Conservation (phyloP, 768 basidiomycete species). For the Mycena vitilis region DNA sequence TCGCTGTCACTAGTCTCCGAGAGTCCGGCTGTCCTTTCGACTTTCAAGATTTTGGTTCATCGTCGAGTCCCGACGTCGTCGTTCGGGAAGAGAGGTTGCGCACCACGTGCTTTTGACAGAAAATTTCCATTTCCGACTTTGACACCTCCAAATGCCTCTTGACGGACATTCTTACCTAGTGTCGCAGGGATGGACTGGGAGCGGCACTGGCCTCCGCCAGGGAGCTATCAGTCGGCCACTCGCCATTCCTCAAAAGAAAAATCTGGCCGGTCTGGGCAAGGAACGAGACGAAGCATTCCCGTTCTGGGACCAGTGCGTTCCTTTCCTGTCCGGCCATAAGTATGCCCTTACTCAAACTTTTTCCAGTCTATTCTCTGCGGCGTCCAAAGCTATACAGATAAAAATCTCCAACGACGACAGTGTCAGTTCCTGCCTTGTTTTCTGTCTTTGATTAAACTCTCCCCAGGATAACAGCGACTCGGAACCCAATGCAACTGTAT, state of each 20-base stretch:
- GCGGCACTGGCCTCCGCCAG: constrained; percentile 85
- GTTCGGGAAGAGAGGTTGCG: no score
- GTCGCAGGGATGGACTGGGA: constrained; percentile 89
- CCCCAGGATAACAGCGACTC: constrained; percentile 36
- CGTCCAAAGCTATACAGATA: constrained; percentile 85
- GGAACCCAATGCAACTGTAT: constrained; percentile 31
- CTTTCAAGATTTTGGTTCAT: no score
- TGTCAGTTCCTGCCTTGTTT: constrained; percentile 36
- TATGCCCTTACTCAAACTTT: constrained; percentile 1
- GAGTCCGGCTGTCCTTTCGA: no score
- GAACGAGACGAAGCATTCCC: constrained; percentile 96
- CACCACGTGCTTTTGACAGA: no score
- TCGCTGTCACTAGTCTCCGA: no score
- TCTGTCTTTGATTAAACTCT: neutral
- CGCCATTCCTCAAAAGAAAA: constrained; percentile 86
- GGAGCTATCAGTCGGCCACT: constrained; percentile 85
- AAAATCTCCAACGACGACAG: constrained; percentile 65
- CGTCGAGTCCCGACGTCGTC: no score
- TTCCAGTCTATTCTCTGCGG: constrained; percentile 81
- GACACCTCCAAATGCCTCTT: constrained; percentile 62
- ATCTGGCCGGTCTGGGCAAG: constrained; percentile 87
- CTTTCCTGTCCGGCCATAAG: constrained; percentile 5
- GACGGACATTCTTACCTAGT: constrained; percentile 80
- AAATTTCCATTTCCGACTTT: neutral
- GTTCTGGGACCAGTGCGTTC: constrained; percentile 96